Percentiles rank a stretch among this genome's conserved stretches.
phyloP scores from a whole-genome alignment of 2,329 filamentous ascomycete species.

The Nothophoma quercina region DNA sequence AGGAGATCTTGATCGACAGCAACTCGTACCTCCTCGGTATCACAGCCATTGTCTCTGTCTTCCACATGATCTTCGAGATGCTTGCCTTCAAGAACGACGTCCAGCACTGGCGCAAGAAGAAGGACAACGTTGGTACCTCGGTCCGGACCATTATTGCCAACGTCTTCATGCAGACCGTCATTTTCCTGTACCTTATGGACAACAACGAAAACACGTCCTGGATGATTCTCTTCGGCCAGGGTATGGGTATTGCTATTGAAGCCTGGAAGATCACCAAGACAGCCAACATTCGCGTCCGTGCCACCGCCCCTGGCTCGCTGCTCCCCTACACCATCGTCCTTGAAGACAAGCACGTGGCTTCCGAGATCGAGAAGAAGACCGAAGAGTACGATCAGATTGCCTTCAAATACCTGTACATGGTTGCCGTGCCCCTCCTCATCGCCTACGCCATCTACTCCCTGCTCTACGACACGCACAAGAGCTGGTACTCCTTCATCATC shows the following conservation, averaged over 20 bases:
- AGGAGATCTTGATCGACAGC: slow-evolving; percentile 91
- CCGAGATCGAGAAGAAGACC: slow-evolving; percentile 94
- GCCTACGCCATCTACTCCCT: slow-evolving; percentile 93
- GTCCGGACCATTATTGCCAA: slow-evolving; percentile 96
- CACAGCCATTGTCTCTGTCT: slow-evolving; percentile 82
- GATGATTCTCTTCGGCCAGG: slow-evolving; percentile 98
- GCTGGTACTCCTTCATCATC: slow-evolving; percentile 97
- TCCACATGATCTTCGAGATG: slow-evolving; percentile 95
- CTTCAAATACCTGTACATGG: slow-evolving; percentile 95
- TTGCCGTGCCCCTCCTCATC: slow-evolving; percentile 85
- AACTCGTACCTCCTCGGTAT: slow-evolving; percentile 89
- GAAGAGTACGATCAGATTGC: slow-evolving; percentile 98
- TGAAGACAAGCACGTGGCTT: slow-evolving; percentile 96
- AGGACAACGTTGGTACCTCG: slow-evolving; percentile 96
- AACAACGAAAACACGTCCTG: slow-evolving; percentile 98
- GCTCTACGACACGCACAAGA: slow-evolving; percentile 93
- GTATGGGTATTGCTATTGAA: slow-evolving; percentile 78
- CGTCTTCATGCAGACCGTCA: slow-evolving; percentile 95
- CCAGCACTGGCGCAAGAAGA: slow-evolving; percentile 98
- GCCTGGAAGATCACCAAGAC: slow-evolving; percentile 97
- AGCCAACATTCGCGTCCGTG: slow-evolving; percentile 84
- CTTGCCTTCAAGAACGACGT: slow-evolving; percentile 98
- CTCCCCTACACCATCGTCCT: slow-evolving; percentile 84
- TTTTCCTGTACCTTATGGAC: slow-evolving; percentile 96
- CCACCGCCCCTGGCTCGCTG: slow-evolving; percentile 70